Conservation (phyloP, 345 rosid genomes). For the Acer campestre region DNA sequence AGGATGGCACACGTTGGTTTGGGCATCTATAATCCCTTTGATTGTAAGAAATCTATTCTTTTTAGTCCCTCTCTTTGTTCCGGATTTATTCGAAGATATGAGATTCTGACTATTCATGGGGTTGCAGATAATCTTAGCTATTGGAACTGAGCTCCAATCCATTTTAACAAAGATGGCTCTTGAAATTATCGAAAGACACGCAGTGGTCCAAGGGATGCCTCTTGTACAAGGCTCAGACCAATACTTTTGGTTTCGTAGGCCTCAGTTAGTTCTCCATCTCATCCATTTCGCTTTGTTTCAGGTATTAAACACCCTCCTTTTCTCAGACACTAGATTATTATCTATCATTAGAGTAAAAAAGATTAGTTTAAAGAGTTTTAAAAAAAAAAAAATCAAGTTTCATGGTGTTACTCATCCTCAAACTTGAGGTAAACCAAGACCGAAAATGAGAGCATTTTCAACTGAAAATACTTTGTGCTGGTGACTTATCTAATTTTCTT, state of each 20-base stretch:
- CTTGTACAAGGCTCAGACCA: slow-evolving; percentile 90
- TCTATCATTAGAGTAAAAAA: not conserved
- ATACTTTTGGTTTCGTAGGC: slow-evolving; percentile 86
- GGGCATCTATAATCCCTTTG: slow-evolving; percentile 73
- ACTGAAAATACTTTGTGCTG: not conserved
- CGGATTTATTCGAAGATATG: not conserved
- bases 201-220: slow-evolving; percentile 96
- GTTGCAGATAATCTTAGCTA: slow-evolving; percentile 78
- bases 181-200: slow-evolving; percentile 75
- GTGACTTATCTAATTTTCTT: slow-evolving; percentile 7
- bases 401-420: too few relatives aligned
- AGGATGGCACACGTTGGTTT: slow-evolving; percentile 77
- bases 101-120: slow-evolving; percentile 18
- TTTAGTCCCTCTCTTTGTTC: not conserved
- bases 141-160: slow-evolving; percentile 90
- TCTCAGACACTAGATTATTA: not conserved
- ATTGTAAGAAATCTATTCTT: slow-evolving; percentile 56
- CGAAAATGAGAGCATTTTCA: too few relatives aligned
- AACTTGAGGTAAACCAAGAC: too few relatives aligned
- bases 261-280: slow-evolving; percentile 76
- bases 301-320: slow-evolving; percentile 42
- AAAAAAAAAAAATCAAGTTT: too few relatives aligned
- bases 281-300: slow-evolving; percentile 91
- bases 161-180: slow-evolving; percentile 86
- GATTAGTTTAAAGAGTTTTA: not conserved